Evolutionary conservation across 2,329 filamentous ascomycete genomes (phyloP).

Genomic region (Tolypocladium sp.): DNA sequence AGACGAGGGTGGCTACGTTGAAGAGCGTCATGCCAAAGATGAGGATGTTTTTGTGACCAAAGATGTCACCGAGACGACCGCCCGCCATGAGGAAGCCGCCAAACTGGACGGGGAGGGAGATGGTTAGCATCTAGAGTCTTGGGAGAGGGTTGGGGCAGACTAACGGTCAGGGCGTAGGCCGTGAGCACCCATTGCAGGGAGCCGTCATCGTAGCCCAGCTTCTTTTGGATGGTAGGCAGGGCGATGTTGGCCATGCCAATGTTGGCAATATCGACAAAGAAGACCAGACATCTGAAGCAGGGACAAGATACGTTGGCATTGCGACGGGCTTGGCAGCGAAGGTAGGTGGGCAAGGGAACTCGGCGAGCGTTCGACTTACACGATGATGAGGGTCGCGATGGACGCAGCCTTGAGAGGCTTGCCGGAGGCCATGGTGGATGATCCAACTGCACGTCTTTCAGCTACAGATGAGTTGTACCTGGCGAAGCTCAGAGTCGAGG

Average conservation of each 20-base stretch:
- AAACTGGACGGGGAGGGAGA: neutral
- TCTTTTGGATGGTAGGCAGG: slow-evolving; percentile 6
- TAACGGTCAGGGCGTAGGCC: slow-evolving; percentile 4
- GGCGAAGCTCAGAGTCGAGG: neutral
- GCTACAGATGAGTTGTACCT: neutral
- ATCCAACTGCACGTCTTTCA: neutral
- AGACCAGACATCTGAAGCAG: slow-evolving; percentile 4
- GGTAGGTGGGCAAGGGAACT: neutral
- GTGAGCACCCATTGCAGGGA: slow-evolving; percentile 7
- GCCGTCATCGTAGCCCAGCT: slow-evolving; percentile 4
- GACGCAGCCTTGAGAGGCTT: neutral
- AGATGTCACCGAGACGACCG: slow-evolving; percentile 6
- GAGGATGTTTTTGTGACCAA: slow-evolving; percentile 3
- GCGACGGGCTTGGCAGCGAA: neutral
- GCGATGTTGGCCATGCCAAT: slow-evolving; percentile 8
- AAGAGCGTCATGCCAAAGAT: slow-evolving; percentile 5
- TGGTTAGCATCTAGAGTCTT: neutral
- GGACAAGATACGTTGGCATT: neutral
- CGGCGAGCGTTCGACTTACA: neutral
- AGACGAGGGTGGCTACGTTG: slow-evolving; percentile 1
- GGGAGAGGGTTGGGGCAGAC: neutral
- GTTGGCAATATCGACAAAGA: slow-evolving; percentile 7
- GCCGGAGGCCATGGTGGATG: neutral
- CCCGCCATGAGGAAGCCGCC: slow-evolving; percentile 6
- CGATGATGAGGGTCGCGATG: slow-evolving; percentile 2